Evolutionary conservation across 306 rosid species (phyloP).

Genomic region (Urtica urens): DNA sequence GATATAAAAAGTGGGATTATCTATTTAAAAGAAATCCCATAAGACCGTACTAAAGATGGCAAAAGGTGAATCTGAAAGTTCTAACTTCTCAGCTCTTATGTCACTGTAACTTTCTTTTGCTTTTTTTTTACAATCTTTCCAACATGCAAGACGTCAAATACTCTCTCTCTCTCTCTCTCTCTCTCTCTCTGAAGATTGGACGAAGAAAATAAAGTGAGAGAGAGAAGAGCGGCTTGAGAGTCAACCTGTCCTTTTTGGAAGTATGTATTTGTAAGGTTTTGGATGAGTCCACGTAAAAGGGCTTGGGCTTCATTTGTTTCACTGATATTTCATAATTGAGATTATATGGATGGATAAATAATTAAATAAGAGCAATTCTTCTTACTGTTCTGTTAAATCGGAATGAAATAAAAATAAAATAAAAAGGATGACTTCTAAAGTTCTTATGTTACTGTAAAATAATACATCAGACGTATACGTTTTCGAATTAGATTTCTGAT

Average conservation of each 20-base stretch:
- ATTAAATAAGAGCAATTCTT: too few species aligned
- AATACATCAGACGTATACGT: too few species aligned
- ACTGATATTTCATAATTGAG: too few species aligned
- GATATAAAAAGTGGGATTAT: not conserved
- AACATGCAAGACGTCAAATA: slow-evolving; percentile 22
- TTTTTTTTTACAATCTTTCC: too few species aligned
- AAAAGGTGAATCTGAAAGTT: slow-evolving; percentile 3
- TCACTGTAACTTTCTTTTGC: slow-evolving; percentile 23
- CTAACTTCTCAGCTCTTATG: slow-evolving; percentile 15
- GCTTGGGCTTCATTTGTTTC: slow-evolving; percentile 35
- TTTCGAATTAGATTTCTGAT: too few species aligned
- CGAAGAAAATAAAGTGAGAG: not conserved
- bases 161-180: not conserved
- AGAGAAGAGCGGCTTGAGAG: slow-evolving; percentile 27
- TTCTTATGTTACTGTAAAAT: too few species aligned
- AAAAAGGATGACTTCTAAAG: too few species aligned
- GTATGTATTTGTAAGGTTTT: slow-evolving; percentile 80
- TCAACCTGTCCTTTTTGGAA: slow-evolving; percentile 90
- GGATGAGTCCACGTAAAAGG: slow-evolving; percentile 66
- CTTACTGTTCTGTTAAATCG: too few species aligned
- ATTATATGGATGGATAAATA: too few species aligned
- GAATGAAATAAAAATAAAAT: too few species aligned
- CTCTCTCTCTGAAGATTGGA: not conserved
- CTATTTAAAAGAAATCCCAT: not conserved
- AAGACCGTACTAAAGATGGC: slow-evolving; percentile 2